Base-by-base conservation (phyloP, 2,329 filamentous ascomycete species). In the Beauveria varroae region DNA sequence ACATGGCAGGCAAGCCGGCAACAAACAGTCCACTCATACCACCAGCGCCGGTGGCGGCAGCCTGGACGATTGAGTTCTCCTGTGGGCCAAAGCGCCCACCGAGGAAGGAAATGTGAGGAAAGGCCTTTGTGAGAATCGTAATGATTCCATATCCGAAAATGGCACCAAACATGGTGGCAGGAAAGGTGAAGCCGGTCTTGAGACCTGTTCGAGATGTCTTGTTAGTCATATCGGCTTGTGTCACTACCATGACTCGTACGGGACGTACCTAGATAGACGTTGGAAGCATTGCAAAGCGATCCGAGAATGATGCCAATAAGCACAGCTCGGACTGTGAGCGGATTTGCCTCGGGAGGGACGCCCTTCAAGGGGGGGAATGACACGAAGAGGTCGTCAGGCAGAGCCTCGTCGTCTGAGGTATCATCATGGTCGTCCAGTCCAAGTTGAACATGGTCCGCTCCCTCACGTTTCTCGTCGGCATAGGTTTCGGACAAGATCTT, bases 11-110 rank as follows among this genome's bases (percentile, higher is more conserved):
- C 28, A 86, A 76, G 64, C 81, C 84, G 26, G 82, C 82, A 24
- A 86, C 77, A 67, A 86, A 86, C 64, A 86, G 77, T 64, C 76
- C 78, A 24, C 79, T 76, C 63, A 86, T 75, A 63, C 83, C 83
- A 63, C 83, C 84, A 14, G 84, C 81, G 51, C 82, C 83, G 3
- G 81, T 84, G 5, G 84, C 84, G 54, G 81, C 74, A 3, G 84
- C 83, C 68, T 86, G 83, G 60, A 85, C 75, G 66, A 86, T 85
- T 66, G 81, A 83, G 74, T 86, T 86, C 69, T 86, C 84, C 66
- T 83, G 81, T 10, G 84, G 83, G 1, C 84, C 84, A 63, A 86
- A 85, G 34, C 70, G 70, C 2, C 78, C 79, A 24, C 83, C 82
- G 9, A 86, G 72, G 47, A 81, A 73, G 3, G 82, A 81, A 56